These are phyloP conservation scores for Ensete ventricosum DNA, from an alignment of 176 grass and related monocot genomes.

Conservation along the genomic window DNA sequence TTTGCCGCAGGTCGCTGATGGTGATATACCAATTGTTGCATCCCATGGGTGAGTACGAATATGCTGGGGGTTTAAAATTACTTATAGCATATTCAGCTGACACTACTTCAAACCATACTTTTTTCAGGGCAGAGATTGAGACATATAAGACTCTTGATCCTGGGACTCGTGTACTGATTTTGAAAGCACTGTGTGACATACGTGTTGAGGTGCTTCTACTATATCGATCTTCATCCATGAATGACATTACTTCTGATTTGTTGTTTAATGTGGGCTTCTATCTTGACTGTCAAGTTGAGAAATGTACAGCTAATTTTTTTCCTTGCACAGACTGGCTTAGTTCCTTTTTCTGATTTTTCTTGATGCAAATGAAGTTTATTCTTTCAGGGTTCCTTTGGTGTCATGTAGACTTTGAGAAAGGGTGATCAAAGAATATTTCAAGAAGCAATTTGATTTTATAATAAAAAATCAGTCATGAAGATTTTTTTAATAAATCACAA, in stretches of 20 bases:
- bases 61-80: constrained; percentile 8
- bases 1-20: constrained; percentile 81
- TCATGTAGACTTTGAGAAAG: no score
- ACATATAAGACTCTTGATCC: constrained; percentile 67
- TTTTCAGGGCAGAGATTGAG: constrained; percentile 63
- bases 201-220: constrained; percentile 46
- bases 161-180: constrained; percentile 58
- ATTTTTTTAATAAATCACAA: no score
- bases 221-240: neutral
- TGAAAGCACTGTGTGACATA: constrained; percentile 93
- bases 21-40: constrained; percentile 66
- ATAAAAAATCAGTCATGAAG: no score
- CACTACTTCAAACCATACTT: constrained; percentile 9
- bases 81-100: constrained; percentile 7
- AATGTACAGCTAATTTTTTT: no score
- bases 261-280: constrained; percentile 14
- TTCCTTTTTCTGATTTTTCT: no score
- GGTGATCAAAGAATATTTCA: no score
- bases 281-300: neutral
- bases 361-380: no score
- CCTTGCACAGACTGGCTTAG: no score
- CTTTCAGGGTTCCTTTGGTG: no score
- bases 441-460: no score
- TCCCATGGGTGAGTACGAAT: constrained; percentile 64
- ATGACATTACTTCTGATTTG: neutral